Base-by-base conservation (phyloP, 257 asterid genomes). In the Solanum etuberosum region DNA sequence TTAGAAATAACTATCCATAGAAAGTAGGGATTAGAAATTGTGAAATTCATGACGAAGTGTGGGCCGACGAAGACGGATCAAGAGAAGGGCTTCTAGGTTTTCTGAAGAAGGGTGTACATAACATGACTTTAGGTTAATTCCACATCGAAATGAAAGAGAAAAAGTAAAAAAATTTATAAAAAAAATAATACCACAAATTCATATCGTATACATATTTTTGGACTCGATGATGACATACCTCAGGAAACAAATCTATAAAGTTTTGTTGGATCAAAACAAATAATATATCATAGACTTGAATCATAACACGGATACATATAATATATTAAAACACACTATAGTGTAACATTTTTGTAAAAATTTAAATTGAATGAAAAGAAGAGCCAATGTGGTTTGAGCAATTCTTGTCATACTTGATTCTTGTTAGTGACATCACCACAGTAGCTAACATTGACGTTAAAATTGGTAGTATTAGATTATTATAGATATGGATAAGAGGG, bases 361-460 rank as follows among this genome's bases (percentile, higher is more conserved):
- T 51, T 15, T 59, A 59, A 59, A 59, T 59, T 8, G 15, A 9
- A 63, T 11, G 3, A 4, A n/a, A 10, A 63, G 2, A 25, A n/a
- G 18, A 63, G 32, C 71, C 71, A 67, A 31, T 70, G 70, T 91
- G 89, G 86, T 83, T 88, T 87, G 31, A 42, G 88, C 59, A 74
- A 63, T 87, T 34, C 43, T 89, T 70, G 89, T 88, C 89, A 84
- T 86, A 83, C 88, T 88, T 83, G 85, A 88, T 86, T 90, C 59
- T 87, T 86, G 37, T 63, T 63, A 23, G 73, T 86, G 73, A 86
- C 40, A 48, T 51, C 67, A 74, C 68, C 86, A 76, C 80, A 86
- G 89, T 86, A 78, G 85, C 82, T 86, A 78, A 83, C 84, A 86
- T 74, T 88, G 90, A 89, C 86, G 82, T 51, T 85, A 87, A 88